Conservation (phyloP, 177 flowering plant species). For the Tripterygium wilfordii region DNA sequence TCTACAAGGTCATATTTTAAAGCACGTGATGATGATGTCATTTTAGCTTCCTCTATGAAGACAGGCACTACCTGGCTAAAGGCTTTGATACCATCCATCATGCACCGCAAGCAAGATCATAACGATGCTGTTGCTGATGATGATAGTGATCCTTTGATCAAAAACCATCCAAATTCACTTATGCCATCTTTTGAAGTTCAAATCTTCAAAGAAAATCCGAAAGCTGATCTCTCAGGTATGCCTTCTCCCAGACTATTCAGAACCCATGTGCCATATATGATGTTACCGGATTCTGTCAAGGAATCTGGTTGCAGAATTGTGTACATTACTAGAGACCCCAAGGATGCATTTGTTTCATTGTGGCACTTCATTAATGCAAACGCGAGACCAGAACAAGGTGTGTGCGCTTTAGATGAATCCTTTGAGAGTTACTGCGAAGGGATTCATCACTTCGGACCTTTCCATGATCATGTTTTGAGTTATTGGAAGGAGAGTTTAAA, state of each 20-base stretch:
- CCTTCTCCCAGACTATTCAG: conserved; percentile 21
- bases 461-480: conserved; percentile 35
- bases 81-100: too few species aligned
- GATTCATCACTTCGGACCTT: conserved; percentile 27
- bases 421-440: conserved; percentile 35
- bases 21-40: too few species aligned
- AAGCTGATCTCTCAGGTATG: too few species aligned
- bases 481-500: conserved; percentile 32
- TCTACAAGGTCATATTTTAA: too few species aligned
- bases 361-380: conserved; percentile 22
- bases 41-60: too few species aligned
- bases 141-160: too few species aligned
- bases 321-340: conserved; percentile 25
- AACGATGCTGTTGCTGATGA: too few species aligned
- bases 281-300: conserved; percentile 8
- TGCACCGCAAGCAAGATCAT: too few species aligned
- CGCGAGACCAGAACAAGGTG: background rate
- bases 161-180: too few species aligned
- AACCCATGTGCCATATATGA: conserved; percentile 25
- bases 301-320: conserved; percentile 7
- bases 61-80: too few species aligned
- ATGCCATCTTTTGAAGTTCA: too few species aligned
- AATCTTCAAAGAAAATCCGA: too few species aligned
- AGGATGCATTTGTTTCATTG: conserved; percentile 20
- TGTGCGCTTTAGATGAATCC: conserved; percentile 15